Base-by-base conservation (phyloP, 139 green algal species). In the Auxenochlorella protothecoides region DNA sequence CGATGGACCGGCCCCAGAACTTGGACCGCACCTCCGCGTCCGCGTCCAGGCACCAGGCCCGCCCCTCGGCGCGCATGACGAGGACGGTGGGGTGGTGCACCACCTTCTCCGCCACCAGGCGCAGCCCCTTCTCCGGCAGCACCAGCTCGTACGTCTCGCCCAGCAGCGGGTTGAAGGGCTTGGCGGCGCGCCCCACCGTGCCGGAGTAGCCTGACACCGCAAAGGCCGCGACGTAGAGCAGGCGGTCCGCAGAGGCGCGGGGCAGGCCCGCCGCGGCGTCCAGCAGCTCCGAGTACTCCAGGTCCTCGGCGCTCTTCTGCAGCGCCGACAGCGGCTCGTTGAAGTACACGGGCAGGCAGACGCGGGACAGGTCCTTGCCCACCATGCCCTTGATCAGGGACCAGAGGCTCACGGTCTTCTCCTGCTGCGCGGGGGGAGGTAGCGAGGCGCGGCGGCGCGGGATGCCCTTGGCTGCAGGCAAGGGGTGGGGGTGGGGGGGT, bases 261-360 rank as follows among this genome's bases (percentile, higher is more conserved):
- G 81, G 74, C 2, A 68, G 72, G 11, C 52, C 54, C 5, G 81
- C 71, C 4, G 86, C 85, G 75, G 85, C 16, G 74, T 96, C 88
- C 13, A 95, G 78, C 55, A 97, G 84, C 16, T 82, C 65, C 13
- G 69, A 82, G 76, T 96, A 96, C 87, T 96, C 90, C 69, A 96
- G 64, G 7, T 93, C 89, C 71, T 96, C 90, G 0, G 79, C 85
- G 12, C 84, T 83, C 72, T 91, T 89, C 75, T 97, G 91, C 56
- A 97, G 81, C 27, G 89, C 84, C 57, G 83, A 90, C 59, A 94
- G 79, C 4, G 92, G 92, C 77, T 97, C 92, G 74, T 97, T 97
- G 84, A 97, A 96, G 81, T 90, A 97, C 51, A 96, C 92, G 4
- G 92, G 92, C 76, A 97, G 85, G 83, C 89, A 97, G 69, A 97